Percentiles rank a stretch among this genome's conserved stretches.
Conservation (phyloP, 2,329 filamentous ascomycete species). For the Sarocladiaceae sp. region DNA sequence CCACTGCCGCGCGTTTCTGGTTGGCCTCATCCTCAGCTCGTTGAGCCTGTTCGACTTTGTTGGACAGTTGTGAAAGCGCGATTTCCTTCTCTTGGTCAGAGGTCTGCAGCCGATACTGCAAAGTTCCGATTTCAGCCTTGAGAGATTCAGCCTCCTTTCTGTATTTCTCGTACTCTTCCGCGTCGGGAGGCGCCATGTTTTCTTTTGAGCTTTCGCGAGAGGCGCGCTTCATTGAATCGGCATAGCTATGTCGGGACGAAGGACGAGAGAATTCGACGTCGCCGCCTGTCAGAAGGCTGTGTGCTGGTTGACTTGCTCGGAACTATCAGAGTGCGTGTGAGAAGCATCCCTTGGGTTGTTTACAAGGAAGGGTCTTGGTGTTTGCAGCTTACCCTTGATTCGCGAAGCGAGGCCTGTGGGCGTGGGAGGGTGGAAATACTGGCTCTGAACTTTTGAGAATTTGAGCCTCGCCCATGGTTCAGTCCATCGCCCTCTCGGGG, state of each 20-base stretch:
- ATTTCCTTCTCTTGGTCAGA: conserved; percentile 84
- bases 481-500: conserved; percentile 25
- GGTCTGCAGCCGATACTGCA: conserved; percentile 83
- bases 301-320: conserved; percentile 48
- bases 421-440: conserved; percentile 30
- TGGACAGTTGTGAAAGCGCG: conserved; percentile 68
- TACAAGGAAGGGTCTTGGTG: conserved; percentile 5
- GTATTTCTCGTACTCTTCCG: conserved; percentile 53
- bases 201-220: conserved; percentile 55
- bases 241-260: conserved; percentile 34
- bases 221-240: conserved; percentile 36
- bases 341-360: neutral
- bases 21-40: conserved; percentile 82
- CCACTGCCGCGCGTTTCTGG: conserved; percentile 55
- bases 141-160: conserved; percentile 64
- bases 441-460: conserved; percentile 26
- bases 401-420: conserved; percentile 28
- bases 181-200: conserved; percentile 52
- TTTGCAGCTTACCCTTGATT: conserved; percentile 30
- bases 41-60: conserved; percentile 74
- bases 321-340: neutral
- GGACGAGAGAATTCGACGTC: conserved; percentile 32
- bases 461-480: conserved; percentile 22
- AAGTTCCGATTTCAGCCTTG: conserved; percentile 80
- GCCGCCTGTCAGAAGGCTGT: conserved; percentile 53